Evolutionary conservation across 208 protist species (phyloP).

Genomic region (Crithidia brevicula): DNA sequence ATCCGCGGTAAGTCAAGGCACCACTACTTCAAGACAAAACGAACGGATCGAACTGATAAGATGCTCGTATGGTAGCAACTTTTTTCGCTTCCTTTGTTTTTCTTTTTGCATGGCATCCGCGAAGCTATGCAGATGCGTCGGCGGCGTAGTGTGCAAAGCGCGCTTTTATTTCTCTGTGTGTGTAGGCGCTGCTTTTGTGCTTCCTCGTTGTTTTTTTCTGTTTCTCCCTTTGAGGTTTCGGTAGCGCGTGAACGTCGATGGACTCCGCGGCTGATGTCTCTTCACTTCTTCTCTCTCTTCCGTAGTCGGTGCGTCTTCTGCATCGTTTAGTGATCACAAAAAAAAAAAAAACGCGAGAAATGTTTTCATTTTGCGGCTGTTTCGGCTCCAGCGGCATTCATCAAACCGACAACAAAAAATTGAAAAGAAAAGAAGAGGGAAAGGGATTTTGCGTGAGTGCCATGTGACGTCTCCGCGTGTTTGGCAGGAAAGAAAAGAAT

Average conservation of each 20-base stretch:
- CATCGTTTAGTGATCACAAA: conserved; percentile 16
- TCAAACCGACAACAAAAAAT: background rate
- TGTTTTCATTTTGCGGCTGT: background rate
- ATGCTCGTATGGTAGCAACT: too few species aligned
- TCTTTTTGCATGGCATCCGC: too few species aligned
- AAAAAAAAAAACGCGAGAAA: background rate
- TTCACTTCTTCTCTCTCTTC: too few species aligned
- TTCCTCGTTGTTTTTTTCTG: background rate
- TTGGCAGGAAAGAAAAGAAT: too few species aligned
- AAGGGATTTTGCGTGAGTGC: too few species aligned
- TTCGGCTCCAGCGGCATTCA: background rate
- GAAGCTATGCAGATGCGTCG: background rate
- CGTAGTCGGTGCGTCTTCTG: conserved; percentile 11
- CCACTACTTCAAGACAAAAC: background rate
- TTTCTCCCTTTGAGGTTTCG: too few species aligned
- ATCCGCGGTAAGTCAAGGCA: conserved; percentile 18
- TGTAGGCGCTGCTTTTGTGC: background rate
- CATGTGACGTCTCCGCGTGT: too few species aligned
- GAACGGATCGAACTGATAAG: background rate
- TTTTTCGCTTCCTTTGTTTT: background rate
- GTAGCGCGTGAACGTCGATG: too few species aligned
- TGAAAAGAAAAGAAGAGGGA: background rate
- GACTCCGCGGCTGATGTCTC: too few species aligned
- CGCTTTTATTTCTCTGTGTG: background rate
- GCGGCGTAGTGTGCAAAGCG: background rate